These are phyloP conservation scores for Zygosaccharomyces gambellarensis DNA, from an alignment of 805 yeast genomes.

Conservation along the genomic window DNA sequence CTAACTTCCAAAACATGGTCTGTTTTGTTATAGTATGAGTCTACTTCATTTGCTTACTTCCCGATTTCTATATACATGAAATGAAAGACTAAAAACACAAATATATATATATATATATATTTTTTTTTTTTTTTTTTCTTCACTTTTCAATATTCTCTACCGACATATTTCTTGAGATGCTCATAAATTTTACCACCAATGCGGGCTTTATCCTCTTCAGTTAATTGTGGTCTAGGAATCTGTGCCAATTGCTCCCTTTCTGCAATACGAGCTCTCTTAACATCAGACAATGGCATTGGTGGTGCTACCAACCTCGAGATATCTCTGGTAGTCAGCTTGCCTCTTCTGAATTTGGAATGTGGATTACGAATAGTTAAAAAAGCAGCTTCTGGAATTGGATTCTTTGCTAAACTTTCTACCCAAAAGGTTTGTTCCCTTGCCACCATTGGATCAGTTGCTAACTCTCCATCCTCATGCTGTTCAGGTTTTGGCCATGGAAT, in stretches of 20 bases:
- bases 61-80: conserved; percentile 12
- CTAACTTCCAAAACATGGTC: conserved; percentile 46
- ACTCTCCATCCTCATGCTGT: conserved; percentile 47
- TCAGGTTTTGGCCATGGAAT: conserved; percentile 77
- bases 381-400: conserved; percentile 67
- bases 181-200: conserved; percentile 37
- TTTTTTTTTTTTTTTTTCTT: too few species aligned
- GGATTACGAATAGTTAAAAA: conserved; percentile 71
- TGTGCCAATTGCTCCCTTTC: conserved; percentile 48
- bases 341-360: conserved; percentile 61
- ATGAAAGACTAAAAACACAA: neutral
- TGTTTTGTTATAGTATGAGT: neutral
- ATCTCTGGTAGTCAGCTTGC: conserved; percentile 57
- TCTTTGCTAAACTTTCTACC: conserved; percentile 58
- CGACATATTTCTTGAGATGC: conserved; percentile 15
- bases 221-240: conserved; percentile 38
- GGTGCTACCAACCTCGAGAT: conserved; percentile 63
- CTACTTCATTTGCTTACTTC: neutral
- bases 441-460: conserved; percentile 51
- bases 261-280: conserved; percentile 55
- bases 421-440: conserved; percentile 72
- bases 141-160: neutral
- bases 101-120: neutral
- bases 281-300: conserved; percentile 66
- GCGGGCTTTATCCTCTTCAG: conserved; percentile 41